Conservation (phyloP, 352 stramenopile species). For the Aphanomyces invadans region DNA sequence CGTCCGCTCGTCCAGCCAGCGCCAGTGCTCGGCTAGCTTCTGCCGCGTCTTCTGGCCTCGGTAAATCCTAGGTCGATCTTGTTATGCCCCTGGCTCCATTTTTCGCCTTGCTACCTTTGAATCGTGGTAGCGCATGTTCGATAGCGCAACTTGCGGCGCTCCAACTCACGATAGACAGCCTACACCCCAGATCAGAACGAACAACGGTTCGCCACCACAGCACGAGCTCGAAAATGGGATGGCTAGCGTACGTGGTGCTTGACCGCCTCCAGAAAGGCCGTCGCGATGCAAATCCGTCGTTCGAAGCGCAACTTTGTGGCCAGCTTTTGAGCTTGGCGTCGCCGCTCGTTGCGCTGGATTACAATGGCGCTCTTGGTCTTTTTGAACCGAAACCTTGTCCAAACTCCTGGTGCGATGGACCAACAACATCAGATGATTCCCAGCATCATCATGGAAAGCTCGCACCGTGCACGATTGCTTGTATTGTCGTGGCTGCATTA, state of each 20-base stretch:
- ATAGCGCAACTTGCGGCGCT: background rate
- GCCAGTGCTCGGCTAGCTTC: background rate
- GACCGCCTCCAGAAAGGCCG: background rate
- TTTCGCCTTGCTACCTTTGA: no score
- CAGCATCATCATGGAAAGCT: background rate
- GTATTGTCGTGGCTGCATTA: conserved; percentile 37
- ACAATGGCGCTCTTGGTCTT: conserved; percentile 34
- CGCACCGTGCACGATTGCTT: conserved; percentile 41
- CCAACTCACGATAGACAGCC: background rate
- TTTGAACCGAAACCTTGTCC: conserved; percentile 7
- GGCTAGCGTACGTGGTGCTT: background rate
- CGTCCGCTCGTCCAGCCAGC: conserved; percentile 19
- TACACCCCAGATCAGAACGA: background rate
- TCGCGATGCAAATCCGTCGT: background rate
- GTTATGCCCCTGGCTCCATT: no score
- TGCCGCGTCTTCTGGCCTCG: conserved; percentile 2
- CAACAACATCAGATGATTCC: no score
- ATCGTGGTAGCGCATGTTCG: background rate
- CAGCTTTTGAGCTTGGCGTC: conserved; percentile 31
- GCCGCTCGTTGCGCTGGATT: conserved; percentile 52
- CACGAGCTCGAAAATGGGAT: no score
- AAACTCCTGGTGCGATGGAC: no score
- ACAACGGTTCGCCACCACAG: no score
- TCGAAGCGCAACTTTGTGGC: background rate
- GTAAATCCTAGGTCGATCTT: background rate